Base-by-base conservation (phyloP, 768 basidiomycete genomes). In the Hygrophorus russula region DNA sequence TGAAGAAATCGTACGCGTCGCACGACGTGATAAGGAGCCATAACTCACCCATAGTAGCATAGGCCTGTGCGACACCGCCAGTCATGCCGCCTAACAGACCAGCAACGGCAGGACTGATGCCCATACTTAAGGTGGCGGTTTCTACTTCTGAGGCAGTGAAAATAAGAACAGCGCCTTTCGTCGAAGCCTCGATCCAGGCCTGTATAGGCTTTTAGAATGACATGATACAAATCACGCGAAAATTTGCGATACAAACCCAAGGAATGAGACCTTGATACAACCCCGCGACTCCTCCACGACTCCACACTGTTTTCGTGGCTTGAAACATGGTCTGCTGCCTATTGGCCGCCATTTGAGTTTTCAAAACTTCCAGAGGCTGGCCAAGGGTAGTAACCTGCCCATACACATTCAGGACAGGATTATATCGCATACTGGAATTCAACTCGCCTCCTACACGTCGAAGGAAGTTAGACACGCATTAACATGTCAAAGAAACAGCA, bases 121-220 rank as follows among this genome's bases (percentile, higher is more conserved):
- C 90, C 56, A 83, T 66, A 7, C 57, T 51, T 36, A 78, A 68
- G 14, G 69, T 65, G 14, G 73, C 72, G 13, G 78, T 74, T 62
- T 98, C 92, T 28, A 98, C 84, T 62, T 99, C 96, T 4, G 92
- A 87, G 18, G 96, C 93, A 12, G 93, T 80, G 68, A 99, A 98
- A 48, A 99, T 72, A 15, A 99, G 75, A 24, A 99, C 96, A 44
- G 75, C 96, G 41, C 96, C 96, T 60, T 99, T 99, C 0, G 96
- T 98, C 4, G 93, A 96, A 8, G 96, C 96, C 62, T 99, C 96
- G 55, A 99, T 94, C 96, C 96, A 98, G 30, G 96, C 96, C 92
- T 96, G 36, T 32, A 36, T 13, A 36, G 43, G 41, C 48, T 32
- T 42, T 11, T 14, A 37, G 41, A 37, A 45, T 39, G 36, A 32